Evolutionary conservation across 257 asterid species (phyloP), one percentile per base, ranked within the genome.

Genomic region (Penstemon newberryi): DNA sequence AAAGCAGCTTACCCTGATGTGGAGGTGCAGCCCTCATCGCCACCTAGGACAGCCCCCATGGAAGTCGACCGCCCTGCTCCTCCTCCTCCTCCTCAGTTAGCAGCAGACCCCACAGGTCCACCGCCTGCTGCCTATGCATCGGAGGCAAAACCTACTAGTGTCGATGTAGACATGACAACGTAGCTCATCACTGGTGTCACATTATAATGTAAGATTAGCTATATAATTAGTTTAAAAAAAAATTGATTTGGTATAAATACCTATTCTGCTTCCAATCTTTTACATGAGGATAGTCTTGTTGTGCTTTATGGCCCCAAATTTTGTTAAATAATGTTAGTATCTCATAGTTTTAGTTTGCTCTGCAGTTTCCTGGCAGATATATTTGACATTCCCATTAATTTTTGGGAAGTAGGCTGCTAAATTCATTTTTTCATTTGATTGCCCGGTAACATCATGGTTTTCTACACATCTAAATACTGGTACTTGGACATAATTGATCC

Each of bases 1-100:
- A 93, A 89, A 86, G 99, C 99, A 6, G 96, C 95, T 12, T 93
- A 90, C 71, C 91, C 96, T 0, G 99, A 90, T 54, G 96, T 93
- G 57, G 96, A 87, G 60, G 99, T 93, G 76, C 97, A 93, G 81
- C 99, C 99, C 3, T 37, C 92, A 59, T 93, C 96, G 8, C 99
- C 97, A 3, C 97, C 96, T 1, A 85, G 99, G 78, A 43, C 89
- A 15, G 72, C 85, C 25, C 80, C 87, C 39, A 88, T 89, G 96
- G 98, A 92, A 52, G 84, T 86, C 37, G 96, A 92, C 61, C 61
- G 79, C 2, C 78, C 62, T 25, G 38, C 86, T 72, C 78, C 80
- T 56, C 85, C 84, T 58, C 85, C 84, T 58, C 80, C 36, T 55
- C 78, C 59, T 51, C 86, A 72, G 63, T 69, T 64, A 25, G 69